Base-by-base conservation (phyloP, 495 filamentous ascomycete genomes). In the Diplogelasinospora grovesii region DNA sequence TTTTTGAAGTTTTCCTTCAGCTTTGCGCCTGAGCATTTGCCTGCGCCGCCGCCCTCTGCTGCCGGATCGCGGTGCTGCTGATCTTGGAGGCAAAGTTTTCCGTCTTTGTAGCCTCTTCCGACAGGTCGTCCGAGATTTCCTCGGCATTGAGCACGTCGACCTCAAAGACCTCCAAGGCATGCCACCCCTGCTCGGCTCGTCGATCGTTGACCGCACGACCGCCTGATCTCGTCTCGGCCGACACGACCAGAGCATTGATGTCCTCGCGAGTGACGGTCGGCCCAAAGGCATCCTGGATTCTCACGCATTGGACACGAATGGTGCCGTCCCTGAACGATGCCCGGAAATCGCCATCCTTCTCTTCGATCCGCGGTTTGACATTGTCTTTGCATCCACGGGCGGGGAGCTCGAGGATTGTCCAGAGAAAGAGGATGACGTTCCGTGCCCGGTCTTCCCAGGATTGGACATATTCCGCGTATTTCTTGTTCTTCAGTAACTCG, bases 211-310 rank as follows among this genome's bases (percentile, higher is more conserved):
- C 85, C 0, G 84, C 82, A 32, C 76, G 68, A 2, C 92, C 93
- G 14, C 92, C 92, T 2, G 77, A 70, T 45, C 82, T 75, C 13
- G 90, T 97, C 69, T 98, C 92, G 24, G 72, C 77, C n/a, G 89
- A 95, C 10, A 97, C 81, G 2, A 95, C 81, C 32, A 97, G 69
- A 1, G 83, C 89, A 32, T 81, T 75, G 48, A 97, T 81, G 22
- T 70, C 61, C 59, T 85, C 72, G 18, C 88, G 83, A 1, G 88
- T 90, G 54, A 93, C 82, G 1, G 92, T 97, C 19, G 92, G 92
- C 13, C 92, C 92, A 65, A 82, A 97, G 5, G 84, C 74, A 60
- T 98, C 92, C 40, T 79, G 77, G 38, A 98, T 88, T 60, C 89
- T 76, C 30, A 89, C 83, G 51, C 85, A 83, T 46, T 82, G 81